Evolutionary conservation across 1,284 basidiomycete species (phyloP), one percentile per base, ranked within the genome.

Genomic region (Macrocystidia cucumis): DNA sequence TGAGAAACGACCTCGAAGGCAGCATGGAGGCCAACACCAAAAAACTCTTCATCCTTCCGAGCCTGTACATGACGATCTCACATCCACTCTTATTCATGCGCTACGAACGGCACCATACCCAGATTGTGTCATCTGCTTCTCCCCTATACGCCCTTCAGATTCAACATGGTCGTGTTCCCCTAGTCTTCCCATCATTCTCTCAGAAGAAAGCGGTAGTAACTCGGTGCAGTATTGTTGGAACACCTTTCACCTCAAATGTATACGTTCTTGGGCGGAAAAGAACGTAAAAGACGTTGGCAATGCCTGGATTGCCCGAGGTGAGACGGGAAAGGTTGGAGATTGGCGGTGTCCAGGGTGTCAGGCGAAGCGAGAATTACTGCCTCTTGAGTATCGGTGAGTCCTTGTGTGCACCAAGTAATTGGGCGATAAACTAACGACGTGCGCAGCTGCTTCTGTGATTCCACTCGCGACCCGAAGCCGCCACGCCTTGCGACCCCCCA

Each of bases 291-390:
- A 88, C 5, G 50, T 85, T 3, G 65, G 64, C 36, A 84, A 84
- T 44, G 87, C 90, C 0, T 87, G 79, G 69, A 64, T 74, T 1
- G 78, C 78, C 2, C 60, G 90, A 41, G 81, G 82, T 1, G 84
- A 90, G 42, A 39, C 42, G 11, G 62, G 65, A 19, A 65, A 65
- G 33, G 65, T 66, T 19, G 80, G 80, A 1, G 83, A 89, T 49
- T 92, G 90, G 90, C 67, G 81, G 38, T 93, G 90, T 56, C 90
- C 90, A 0, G 89, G 88, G 0, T 93, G 90, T 60, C 90, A 91
- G 50, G 76, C 75, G 2, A 81, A 78, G 42, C 65, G 90, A 17
- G 65, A 69, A 29, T 56, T 60, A 3, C 71, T 84, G 1, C 84
- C 87, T 0, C 67, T 63, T 3, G 69, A 68, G 3, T 95, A 93